Evolutionary conservation across 345 rosid species (phyloP).

Genomic region (Jatropha curcas): DNA sequence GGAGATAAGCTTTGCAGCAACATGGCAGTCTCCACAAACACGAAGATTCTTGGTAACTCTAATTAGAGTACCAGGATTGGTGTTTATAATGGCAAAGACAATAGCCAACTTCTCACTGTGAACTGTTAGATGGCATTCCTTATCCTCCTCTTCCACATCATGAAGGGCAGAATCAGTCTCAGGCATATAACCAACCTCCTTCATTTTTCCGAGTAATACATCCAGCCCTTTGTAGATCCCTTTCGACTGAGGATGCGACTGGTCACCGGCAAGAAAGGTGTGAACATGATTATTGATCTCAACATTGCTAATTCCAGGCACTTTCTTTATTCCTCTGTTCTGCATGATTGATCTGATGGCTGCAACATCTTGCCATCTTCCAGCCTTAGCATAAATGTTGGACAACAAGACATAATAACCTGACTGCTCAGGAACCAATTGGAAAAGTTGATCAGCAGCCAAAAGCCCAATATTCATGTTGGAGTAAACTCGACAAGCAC

Average conservation of each 20-base stretch:
- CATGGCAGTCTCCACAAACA: constrained; percentile 73
- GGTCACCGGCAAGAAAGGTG: constrained; percentile 68
- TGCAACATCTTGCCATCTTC: constrained; percentile 68
- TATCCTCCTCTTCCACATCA: constrained; percentile 82
- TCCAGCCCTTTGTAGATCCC: constrained; percentile 54
- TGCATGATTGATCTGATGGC: constrained; percentile 57
- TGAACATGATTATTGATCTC: constrained; percentile 50
- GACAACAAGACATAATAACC: constrained; percentile 76
- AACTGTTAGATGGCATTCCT: constrained; percentile 67
- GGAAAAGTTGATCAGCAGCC: constrained; percentile 65
- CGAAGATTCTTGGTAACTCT: constrained; percentile 78
- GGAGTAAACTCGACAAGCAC: constrained; percentile 60
- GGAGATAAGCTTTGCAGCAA: constrained; percentile 69
- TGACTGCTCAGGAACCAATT: constrained; percentile 58
- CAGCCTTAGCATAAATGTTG: constrained; percentile 75
- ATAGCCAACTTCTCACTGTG: constrained; percentile 82
- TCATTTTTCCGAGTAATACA: constrained; percentile 61
- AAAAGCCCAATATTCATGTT: constrained; percentile 58
- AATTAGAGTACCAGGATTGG: constrained; percentile 41
- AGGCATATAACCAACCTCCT: constrained; percentile 61
- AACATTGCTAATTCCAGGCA: constrained; percentile 64
- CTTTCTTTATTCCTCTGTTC: constrained; percentile 56
- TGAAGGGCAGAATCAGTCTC: constrained; percentile 69
- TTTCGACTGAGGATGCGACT: constrained; percentile 45
- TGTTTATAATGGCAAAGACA: constrained; percentile 62